Evolutionary conservation across 176 grass and related monocot genomes (phyloP).

Genomic region (Triticum timopheevii): DNA sequence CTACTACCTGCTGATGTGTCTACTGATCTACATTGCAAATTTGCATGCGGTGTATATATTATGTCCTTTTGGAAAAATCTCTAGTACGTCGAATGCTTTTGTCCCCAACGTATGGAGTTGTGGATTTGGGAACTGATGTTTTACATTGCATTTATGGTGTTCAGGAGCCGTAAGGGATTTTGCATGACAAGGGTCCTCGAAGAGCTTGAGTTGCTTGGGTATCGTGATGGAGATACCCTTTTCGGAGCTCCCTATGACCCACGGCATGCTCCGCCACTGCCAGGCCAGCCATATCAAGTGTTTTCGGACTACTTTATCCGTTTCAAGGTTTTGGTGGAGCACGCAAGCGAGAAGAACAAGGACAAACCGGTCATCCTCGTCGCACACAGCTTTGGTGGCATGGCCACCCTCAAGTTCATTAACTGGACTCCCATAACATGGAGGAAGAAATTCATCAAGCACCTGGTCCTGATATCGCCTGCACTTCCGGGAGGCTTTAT

Average conservation of each 20-base stretch:
- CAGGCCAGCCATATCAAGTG: neutral
- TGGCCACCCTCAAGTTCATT: neutral
- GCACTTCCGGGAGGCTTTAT: neutral
- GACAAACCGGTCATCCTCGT: neutral
- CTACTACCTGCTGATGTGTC: no score
- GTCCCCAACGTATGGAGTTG: no score
- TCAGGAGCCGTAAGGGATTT: neutral
- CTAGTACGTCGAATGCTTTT: neutral
- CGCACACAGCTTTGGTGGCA: neutral
- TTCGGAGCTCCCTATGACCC: conserved; percentile 8
- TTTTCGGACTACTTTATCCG: neutral
- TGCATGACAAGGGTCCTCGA: neutral
- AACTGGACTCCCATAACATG: neutral
- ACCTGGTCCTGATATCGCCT: neutral
- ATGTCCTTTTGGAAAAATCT: neutral
- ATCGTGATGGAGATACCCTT: neutral
- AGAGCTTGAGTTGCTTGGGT: neutral
- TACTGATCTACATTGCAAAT: no score
- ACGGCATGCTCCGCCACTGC: neutral
- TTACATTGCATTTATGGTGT: neutral
- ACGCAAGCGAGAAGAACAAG: neutral
- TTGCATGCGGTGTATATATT: no score
- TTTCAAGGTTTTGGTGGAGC: neutral
- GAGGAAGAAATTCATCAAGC: neutral
- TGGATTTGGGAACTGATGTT: neutral